phyloP scores from a whole-genome alignment of 2,329 filamentous ascomycete species.

The Xenoacremonium recifei region DNA sequence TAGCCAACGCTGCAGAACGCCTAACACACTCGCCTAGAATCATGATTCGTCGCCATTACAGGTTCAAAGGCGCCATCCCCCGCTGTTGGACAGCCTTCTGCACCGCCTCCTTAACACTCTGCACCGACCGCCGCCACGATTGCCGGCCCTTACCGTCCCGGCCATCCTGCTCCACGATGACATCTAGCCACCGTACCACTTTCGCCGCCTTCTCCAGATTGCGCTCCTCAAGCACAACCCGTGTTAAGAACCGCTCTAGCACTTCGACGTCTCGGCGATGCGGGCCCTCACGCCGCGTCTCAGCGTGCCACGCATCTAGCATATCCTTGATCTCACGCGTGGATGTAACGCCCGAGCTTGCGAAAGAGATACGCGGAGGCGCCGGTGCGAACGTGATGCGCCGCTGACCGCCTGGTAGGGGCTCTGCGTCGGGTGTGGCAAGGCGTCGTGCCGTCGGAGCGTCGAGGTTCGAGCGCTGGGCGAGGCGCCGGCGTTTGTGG shows the following conservation, averaged over 20 bases:
- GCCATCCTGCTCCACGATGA: slow-evolving; percentile 51
- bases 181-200: slow-evolving; percentile 66
- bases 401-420: slow-evolving; percentile 35
- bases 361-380: slow-evolving; percentile 48
- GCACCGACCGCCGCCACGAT: slow-evolving; percentile 47
- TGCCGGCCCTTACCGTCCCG: slow-evolving; percentile 35
- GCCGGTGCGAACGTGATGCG: slow-evolving; percentile 46
- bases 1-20: too few relatives aligned
- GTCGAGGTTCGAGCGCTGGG: slow-evolving; percentile 53
- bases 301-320: slow-evolving; percentile 71
- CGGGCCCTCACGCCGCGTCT: slow-evolving; percentile 72
- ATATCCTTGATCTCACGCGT: slow-evolving; percentile 67
- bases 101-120: slow-evolving; percentile 46
- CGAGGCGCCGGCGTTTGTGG: slow-evolving; percentile 56
- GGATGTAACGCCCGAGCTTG: slow-evolving; percentile 40
- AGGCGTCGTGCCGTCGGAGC: slow-evolving; percentile 28
- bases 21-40: neutral
- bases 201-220: slow-evolving; percentile 74
- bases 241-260: slow-evolving; percentile 68
- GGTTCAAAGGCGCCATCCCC: slow-evolving; percentile 55
- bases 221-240: slow-evolving; percentile 72
- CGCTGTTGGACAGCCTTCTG: slow-evolving; percentile 55
- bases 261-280: slow-evolving; percentile 76
- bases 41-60: slow-evolving; percentile 32
- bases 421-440: slow-evolving; percentile 20